Conservation (phyloP, 1,139 yeast genomes). For the Geotrichum bryndzae region DNA sequence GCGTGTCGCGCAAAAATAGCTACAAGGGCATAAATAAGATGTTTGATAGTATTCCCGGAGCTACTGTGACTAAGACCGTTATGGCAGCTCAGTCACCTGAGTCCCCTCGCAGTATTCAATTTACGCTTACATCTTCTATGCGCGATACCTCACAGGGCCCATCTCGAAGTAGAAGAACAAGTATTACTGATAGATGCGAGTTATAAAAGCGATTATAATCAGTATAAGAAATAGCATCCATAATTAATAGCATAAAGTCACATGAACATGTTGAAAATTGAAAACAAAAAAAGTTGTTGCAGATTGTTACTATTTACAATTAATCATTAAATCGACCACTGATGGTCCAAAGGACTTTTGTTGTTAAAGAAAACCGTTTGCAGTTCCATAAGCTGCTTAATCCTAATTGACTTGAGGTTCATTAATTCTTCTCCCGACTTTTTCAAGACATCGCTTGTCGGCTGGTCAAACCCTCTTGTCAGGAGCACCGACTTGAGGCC, state of each 20-base stretch:
- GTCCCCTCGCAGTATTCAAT: constrained; percentile 18
- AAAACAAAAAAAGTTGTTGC: background rate
- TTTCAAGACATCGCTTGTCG: constrained; percentile 21
- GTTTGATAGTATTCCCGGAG: background rate
- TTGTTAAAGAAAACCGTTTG: constrained; percentile 15
- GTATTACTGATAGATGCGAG: background rate
- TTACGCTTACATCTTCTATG: constrained; percentile 17
- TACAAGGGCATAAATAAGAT: constrained; percentile 1
- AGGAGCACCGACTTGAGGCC: constrained; percentile 19
- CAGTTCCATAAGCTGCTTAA: constrained; percentile 17
- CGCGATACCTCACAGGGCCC: constrained; percentile 6
- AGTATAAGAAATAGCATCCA: background rate
- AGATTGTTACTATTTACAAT: background rate
- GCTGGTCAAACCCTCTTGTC: constrained; percentile 18
- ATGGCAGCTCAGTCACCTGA: constrained; percentile 11
- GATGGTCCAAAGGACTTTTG: constrained; percentile 3
- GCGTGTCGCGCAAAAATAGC: constrained; percentile 12
- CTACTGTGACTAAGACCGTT: background rate
- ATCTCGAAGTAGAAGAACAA: background rate
- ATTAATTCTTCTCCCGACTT: constrained; percentile 5
- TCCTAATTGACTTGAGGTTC: constrained; percentile 12
- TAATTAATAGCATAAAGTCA: background rate
- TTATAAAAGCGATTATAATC: constrained; percentile 8
- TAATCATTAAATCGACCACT: background rate
- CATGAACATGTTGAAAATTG: background rate